phyloP scores from a whole-genome alignment of 116 monocot genomes.

The Thalassia testudinum region DNA sequence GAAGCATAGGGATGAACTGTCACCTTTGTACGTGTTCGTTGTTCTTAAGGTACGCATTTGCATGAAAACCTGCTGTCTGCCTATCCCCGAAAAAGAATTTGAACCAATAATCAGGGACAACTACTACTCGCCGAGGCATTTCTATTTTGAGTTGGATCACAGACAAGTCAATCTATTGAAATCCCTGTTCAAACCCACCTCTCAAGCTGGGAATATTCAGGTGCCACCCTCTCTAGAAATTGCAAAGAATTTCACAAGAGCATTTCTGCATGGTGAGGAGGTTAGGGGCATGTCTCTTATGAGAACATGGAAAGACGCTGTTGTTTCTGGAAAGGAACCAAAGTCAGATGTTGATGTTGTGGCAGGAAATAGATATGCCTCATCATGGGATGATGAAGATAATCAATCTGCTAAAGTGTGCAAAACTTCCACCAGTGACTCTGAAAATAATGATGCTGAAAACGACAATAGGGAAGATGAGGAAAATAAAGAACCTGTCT shows the following conservation, averaged over 20 bases:
- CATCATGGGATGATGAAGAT: not conserved
- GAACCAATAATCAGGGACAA: conserved; percentile 36
- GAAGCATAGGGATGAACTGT: not conserved
- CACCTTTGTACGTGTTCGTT: not conserved
- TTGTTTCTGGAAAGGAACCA: not conserved
- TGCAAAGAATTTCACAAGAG: not conserved
- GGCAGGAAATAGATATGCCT: not conserved
- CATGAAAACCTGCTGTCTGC: conserved; percentile 22
- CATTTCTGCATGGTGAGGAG: not conserved
- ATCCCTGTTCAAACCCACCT: conserved; percentile 34
- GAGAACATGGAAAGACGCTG: not conserved
- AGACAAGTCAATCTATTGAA: conserved; percentile 30
- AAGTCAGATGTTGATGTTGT: not conserved
- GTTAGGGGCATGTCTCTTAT: not conserved
- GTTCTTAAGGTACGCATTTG: conserved; percentile 32
- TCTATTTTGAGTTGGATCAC: conserved; percentile 81
- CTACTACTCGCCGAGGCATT: conserved; percentile 26
- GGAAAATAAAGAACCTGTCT: not conserved
- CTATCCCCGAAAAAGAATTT: conserved; percentile 38
- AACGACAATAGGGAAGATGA: not conserved
- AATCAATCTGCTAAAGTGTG: not conserved
- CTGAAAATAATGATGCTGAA: not conserved
- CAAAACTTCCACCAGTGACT: not conserved
- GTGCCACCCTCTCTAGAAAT: not conserved
- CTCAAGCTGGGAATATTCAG: not conserved